Percentiles rank a stretch among this genome's conserved stretches.
These are phyloP conservation scores for Geoglossum cookeanum DNA, from an alignment of 2,329 filamentous ascomycete genomes.

Conservation along the genomic window DNA sequence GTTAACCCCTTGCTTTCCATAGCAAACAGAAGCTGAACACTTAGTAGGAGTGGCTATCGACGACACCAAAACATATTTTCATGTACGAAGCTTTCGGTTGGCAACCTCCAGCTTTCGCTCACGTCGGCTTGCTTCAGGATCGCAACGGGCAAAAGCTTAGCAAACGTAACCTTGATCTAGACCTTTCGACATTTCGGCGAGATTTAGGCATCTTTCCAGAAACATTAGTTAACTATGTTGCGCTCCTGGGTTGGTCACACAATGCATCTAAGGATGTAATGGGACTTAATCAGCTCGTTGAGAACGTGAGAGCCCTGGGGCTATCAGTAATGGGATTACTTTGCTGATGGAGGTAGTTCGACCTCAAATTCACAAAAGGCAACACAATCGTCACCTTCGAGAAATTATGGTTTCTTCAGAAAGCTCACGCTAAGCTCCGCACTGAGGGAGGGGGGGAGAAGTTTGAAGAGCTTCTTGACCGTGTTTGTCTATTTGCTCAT, in stretches of 20 bases:
- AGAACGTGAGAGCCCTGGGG: slow-evolving; percentile 34
- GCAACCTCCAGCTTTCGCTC: slow-evolving; percentile 56
- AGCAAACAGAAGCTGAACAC: neutral
- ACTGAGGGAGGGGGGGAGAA: slow-evolving; percentile 25
- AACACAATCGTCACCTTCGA: slow-evolving; percentile 66
- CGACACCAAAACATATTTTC: slow-evolving; percentile 60
- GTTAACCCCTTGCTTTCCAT: slow-evolving; percentile 13
- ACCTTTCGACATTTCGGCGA: slow-evolving; percentile 37
- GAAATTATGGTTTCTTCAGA: slow-evolving; percentile 68
- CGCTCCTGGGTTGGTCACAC: slow-evolving; percentile 70
- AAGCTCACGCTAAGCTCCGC: slow-evolving; percentile 39
- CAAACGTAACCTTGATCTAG: slow-evolving; percentile 58
- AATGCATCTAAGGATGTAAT: slow-evolving; percentile 48
- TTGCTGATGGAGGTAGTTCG: slow-evolving; percentile 35
- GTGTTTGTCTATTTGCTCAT: slow-evolving; percentile 9
- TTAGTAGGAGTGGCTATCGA: slow-evolving; percentile 75
- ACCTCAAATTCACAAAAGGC: slow-evolving; percentile 75
- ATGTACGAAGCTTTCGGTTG: slow-evolving; percentile 65
- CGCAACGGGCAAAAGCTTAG: slow-evolving; percentile 57
- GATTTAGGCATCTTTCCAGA: slow-evolving; percentile 41
- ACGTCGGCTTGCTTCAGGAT: slow-evolving; percentile 58
- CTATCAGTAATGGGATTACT: too few species aligned
- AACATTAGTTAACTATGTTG: slow-evolving; percentile 60
- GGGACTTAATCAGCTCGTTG: slow-evolving; percentile 48
- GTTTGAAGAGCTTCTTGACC: slow-evolving; percentile 22